A percentile compares a stretch with the other conserved stretches of the same genome.
Evolutionary conservation across 139 green algal species (phyloP).

Genomic region (Volvox reticuliferus): DNA sequence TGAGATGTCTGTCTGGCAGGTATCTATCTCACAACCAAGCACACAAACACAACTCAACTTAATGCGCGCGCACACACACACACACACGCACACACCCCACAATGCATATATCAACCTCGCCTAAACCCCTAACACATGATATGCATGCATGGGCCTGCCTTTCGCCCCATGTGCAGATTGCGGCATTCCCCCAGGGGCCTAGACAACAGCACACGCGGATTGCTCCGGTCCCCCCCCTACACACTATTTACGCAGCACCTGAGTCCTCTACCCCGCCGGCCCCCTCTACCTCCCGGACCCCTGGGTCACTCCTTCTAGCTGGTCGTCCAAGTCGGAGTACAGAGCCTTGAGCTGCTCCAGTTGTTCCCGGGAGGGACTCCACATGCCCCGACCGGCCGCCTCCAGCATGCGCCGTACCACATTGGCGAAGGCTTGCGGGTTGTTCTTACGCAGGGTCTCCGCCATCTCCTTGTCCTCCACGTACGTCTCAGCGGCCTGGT

Average conservation of each 20-base stretch:
- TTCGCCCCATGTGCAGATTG: too few relatives aligned
- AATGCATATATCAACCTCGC: too few relatives aligned
- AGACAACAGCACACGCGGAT: too few relatives aligned
- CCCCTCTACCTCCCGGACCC: neutral
- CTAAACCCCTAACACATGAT: too few relatives aligned
- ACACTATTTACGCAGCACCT: neutral
- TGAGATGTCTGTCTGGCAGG: too few relatives aligned
- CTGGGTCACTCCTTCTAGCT: constrained; percentile 89
- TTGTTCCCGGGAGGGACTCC: constrained; percentile 80
- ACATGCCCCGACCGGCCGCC: constrained; percentile 94
- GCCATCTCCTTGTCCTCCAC: constrained; percentile 89
- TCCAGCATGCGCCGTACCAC: constrained; percentile 93
- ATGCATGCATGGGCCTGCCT: too few relatives aligned
- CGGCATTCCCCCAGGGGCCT: too few relatives aligned
- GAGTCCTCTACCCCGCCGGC: neutral
- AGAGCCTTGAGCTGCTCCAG: constrained; percentile 79
- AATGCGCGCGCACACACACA: too few relatives aligned
- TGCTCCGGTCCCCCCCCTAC: too few relatives aligned
- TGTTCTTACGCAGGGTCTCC: constrained; percentile 76
- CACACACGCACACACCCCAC: too few relatives aligned
- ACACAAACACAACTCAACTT: too few relatives aligned
- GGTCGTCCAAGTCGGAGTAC: constrained; percentile 93
- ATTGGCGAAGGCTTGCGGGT: constrained; percentile 89
- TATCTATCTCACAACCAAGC: too few relatives aligned
- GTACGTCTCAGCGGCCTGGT: constrained; percentile 93